These are phyloP conservation scores for Cyclotella cryptica DNA, from an alignment of 108 stramenopile genomes.

Conservation along the genomic window DNA sequence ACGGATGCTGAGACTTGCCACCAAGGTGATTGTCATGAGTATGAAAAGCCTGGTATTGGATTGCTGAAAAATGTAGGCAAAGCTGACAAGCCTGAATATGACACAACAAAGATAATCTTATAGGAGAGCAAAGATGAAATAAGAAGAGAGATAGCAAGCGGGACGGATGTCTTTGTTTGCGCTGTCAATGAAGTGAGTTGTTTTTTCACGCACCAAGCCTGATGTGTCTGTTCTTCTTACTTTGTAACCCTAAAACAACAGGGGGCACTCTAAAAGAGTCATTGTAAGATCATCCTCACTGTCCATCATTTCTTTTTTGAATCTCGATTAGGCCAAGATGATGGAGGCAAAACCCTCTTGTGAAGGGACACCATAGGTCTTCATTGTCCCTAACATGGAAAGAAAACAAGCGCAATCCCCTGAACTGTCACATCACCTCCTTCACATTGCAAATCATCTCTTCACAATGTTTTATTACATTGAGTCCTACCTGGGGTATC, in stretches of 20 bases:
- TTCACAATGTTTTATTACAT: neutral
- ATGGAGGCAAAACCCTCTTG: no score
- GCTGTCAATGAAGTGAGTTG: conserved; percentile 37
- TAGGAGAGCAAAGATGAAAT: neutral
- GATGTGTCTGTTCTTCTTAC: neutral
- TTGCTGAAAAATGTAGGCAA: neutral
- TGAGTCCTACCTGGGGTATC: conserved; percentile 19
- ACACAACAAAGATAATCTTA: neutral
- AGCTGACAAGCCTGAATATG: neutral
- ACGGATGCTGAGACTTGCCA: neutral
- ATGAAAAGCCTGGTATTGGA: neutral
- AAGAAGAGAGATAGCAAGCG: neutral
- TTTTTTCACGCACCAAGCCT: conserved; percentile 29
- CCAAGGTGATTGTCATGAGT: neutral
- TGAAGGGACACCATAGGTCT: neutral
- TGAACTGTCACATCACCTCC: neutral
- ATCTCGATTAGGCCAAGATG: no score
- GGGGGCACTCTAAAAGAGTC: no score
- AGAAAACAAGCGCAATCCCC: neutral
- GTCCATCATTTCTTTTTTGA: no score
- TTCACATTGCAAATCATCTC: neutral
- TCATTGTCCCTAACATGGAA: neutral
- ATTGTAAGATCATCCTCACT: no score
- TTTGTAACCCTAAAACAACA: no score
- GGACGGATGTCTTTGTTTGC: neutral